Evolutionary conservation across 371 early-diverging fungal genomes (phyloP), one percentile per base, ranked within the genome.

Genomic region (Lichtheimia hyalospora): DNA sequence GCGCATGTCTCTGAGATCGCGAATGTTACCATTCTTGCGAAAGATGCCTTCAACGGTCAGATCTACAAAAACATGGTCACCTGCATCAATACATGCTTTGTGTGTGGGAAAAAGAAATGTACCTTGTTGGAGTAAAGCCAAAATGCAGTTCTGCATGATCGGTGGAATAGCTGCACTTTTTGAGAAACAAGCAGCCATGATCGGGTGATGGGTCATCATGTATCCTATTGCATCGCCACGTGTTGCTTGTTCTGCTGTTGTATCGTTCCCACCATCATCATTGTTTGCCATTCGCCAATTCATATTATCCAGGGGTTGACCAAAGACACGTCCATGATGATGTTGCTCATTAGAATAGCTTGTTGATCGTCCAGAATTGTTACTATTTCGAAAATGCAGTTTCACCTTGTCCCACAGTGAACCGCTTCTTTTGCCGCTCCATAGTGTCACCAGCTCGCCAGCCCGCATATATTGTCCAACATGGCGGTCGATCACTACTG

Each of bases 1-100:
- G 6, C 85, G 75, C 27, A 94, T 64, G 25, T 87, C 85, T 44
- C 91, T 92, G 27, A 97, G 79, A 41, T 92, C 76, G 50, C 93
- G 79, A 64, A 98, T 95, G 67, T 98, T 97, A 10, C 98, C 98
- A 73, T 96, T 98, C 72, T 96, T 97, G 58, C 98, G 89, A 81
- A 98, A 98, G 5, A 97, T 89, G 2, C 98, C 98, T 72, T 97
- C 97, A n/a, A 88, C 83, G 1, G 89, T 77, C 82, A 98, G 78
- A 64, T 96, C 93, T 91, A 66, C 46, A 21, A 62, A 15, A 15
- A 3, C 43, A 67, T 28, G 21, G 28, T 42, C 49, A 13, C 54
- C 5, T 43, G 20, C 5, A 18, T 44, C 50, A 12, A 15, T 21
- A 18, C 46, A 46, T n/a, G 18, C 12, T 21, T 46, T 21, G 21